These are phyloP conservation scores for Aspergillus sp. DNA, from an alignment of 2,329 filamentous ascomycete species.

Conservation along the genomic window DNA sequence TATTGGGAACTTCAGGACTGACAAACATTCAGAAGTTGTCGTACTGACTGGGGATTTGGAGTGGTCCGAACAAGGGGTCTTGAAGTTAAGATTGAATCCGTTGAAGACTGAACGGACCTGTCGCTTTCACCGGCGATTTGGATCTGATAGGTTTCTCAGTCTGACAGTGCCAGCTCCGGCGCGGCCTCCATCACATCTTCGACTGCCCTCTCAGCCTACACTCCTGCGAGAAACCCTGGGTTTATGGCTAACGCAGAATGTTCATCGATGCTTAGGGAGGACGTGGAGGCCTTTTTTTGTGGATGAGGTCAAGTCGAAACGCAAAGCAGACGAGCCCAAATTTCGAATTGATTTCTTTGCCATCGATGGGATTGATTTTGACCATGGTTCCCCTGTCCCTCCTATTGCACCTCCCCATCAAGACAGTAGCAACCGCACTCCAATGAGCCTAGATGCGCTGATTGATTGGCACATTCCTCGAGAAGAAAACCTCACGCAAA, in stretches of 20 bases:
- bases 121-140: slow-evolving; percentile 50
- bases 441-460: slow-evolving; percentile 42
- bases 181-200: slow-evolving; percentile 30
- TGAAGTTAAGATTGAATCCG: slow-evolving; percentile 44
- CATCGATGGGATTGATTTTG: slow-evolving; percentile 45
- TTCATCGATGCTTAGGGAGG: slow-evolving; percentile 45
- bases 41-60: slow-evolving; percentile 44
- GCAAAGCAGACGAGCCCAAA: slow-evolving; percentile 30
- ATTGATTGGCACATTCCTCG: slow-evolving; percentile 50
- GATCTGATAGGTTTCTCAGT: slow-evolving; percentile 49
- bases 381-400: slow-evolving; percentile 12
- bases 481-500: slow-evolving; percentile 38
- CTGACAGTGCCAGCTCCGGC: slow-evolving; percentile 39
- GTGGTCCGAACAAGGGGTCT: slow-evolving; percentile 39
- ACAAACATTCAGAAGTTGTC: slow-evolving; percentile 40
- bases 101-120: slow-evolving; percentile 46
- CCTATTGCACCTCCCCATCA: slow-evolving; percentile 27
- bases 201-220: slow-evolving; percentile 22
- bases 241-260: slow-evolving; percentile 42
- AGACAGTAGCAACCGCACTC: slow-evolving; percentile 31
- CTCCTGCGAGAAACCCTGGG: slow-evolving; percentile 38
- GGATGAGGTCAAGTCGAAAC: slow-evolving; percentile 41
- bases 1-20: slow-evolving; percentile 32
- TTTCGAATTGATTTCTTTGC: slow-evolving; percentile 48
- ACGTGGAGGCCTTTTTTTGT: slow-evolving; percentile 49